Evolutionary conservation across 1,139 yeast species (phyloP).

Genomic region (Hansenula sp.): DNA sequence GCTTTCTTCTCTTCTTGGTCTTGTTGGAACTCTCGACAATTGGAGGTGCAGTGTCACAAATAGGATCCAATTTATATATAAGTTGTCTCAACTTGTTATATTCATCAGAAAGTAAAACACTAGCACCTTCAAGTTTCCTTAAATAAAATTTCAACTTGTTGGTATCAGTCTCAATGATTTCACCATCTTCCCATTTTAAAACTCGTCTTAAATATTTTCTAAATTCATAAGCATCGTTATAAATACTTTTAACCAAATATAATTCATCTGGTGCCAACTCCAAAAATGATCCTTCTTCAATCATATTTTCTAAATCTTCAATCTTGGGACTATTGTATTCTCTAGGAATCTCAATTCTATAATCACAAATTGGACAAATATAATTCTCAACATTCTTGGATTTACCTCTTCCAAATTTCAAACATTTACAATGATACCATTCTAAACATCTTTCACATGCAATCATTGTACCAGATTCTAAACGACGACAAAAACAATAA

Average conservation of each 20-base stretch:
- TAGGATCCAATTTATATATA: conserved; percentile 23
- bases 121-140: conserved; percentile 41
- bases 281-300: conserved; percentile 32
- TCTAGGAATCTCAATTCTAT: conserved; percentile 28
- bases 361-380: conserved; percentile 67
- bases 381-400: conserved; percentile 33
- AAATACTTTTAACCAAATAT: conserved; percentile 25
- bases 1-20: conserved; percentile 14
- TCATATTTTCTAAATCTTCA: conserved; percentile 29
- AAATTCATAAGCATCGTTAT: conserved; percentile 22
- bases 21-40: conserved; percentile 14
- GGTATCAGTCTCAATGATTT: conserved; percentile 15
- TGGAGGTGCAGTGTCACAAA: conserved; percentile 23
- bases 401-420: conserved; percentile 36
- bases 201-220: conserved; percentile 19
- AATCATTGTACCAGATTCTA: conserved; percentile 70
- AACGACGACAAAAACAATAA: conserved; percentile 69
- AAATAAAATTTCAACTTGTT: conserved; percentile 34
- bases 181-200: conserved; percentile 16
- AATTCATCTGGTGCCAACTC: conserved; percentile 40
- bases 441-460: conserved; percentile 77
- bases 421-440: conserved; percentile 75
- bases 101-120: conserved; percentile 26
- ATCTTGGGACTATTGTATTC: conserved; percentile 30
- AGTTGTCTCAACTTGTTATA: conserved; percentile 25